Evolutionary conservation across 2,329 filamentous ascomycete genomes (phyloP), one percentile per base, ranked within the genome.

Genomic region (Monosporascus sp.): DNA sequence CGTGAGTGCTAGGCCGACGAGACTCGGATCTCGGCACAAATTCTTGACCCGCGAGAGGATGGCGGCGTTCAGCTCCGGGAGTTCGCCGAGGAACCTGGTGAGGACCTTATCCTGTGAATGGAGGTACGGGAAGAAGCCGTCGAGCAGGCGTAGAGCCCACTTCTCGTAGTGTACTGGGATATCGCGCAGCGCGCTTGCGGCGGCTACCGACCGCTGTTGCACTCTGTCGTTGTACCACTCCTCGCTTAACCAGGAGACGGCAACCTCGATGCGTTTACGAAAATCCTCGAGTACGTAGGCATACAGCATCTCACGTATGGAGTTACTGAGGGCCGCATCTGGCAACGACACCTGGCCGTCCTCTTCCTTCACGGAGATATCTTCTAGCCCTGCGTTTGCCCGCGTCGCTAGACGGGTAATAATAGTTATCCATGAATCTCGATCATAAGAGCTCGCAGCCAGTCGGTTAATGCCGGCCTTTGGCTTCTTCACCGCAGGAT

Each of bases 181-280:
- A 41, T 79, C 75, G 11, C 68, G 48, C 66, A 71, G 36, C 69
- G 70, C n/a, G 66, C 65, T 51, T 70, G 76, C 53, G 58, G 68
- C 48, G 66, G 74, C 56, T 69, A 73, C 59, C 75, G 72, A 69
- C 71, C 56, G 61, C 46, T 64, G 57, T 52, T 79, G 73, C 34
- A 91, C 71, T 44, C 78, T 85, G 69, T 97, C 93, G 64, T 92
- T 95, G 71, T 96, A 97, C 93, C 94, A 99, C 72, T 99, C 94
- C 70, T 99, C 94, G 63, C 88, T 96, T 17, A 99, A 79, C 94
- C 94, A 99, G 7, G 87, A 86, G 50, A 97, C 91, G 1, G 91
- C 93, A 22, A 94, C 83, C 61, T 95, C 92, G 58, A 97, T 92
- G 44, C 94, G 86, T 57, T 82, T 86, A 52, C 93, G 85, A 73